These are phyloP conservation scores for Silybum marianum DNA, from an alignment of 129 eudicot genomes.

Conservation along the genomic window DNA sequence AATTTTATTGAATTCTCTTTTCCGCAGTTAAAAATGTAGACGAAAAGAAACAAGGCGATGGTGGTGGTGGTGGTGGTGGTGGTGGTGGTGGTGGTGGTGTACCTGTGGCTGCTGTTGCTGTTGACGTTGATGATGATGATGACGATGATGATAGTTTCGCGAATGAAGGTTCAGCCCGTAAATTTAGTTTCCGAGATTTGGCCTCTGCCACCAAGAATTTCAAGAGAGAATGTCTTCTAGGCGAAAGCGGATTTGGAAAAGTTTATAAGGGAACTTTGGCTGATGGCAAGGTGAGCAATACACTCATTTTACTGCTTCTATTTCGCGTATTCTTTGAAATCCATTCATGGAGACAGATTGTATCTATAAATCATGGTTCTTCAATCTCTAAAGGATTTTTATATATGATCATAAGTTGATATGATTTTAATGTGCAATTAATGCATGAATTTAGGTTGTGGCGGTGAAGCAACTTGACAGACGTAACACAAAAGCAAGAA, in stretches of 20 bases:
- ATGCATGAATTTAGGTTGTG: conserved; percentile 48
- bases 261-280: conserved; percentile 59
- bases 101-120: neutral
- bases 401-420: conserved; percentile 14
- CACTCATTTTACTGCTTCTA: neutral
- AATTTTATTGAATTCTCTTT: neutral
- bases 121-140: neutral
- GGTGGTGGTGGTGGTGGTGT: neutral
- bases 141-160: conserved; percentile 1
- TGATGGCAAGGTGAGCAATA: conserved; percentile 53
- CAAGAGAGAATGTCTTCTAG: conserved; percentile 59
- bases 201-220: conserved; percentile 72
- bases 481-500: conserved; percentile 48
- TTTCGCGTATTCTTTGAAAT: neutral
- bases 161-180: conserved; percentile 22
- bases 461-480: conserved; percentile 70
- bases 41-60: conserved; percentile 4
- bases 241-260: conserved; percentile 75
- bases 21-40: conserved; percentile 13
- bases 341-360: neutral
- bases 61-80: neutral
- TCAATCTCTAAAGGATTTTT: neutral
- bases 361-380: neutral
- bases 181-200: conserved; percentile 59
- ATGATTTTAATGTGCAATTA: conserved; percentile 1